These are phyloP conservation scores for Cladosporium colombiae DNA, from an alignment of 2,329 filamentous ascomycete species.

Conservation along the genomic window DNA sequence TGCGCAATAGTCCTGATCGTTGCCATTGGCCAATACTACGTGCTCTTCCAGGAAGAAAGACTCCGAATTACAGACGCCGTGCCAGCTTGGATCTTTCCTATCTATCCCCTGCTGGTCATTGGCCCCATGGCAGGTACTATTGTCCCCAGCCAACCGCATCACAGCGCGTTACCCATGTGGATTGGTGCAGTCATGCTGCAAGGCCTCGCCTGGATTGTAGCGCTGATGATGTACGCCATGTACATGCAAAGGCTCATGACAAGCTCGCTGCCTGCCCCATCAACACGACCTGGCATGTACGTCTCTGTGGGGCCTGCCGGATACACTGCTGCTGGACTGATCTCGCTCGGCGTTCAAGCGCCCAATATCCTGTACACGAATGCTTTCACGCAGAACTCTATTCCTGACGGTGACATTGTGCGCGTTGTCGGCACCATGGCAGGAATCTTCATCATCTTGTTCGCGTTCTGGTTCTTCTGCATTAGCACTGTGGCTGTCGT, in stretches of 20 bases:
- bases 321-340: conserved; percentile 32
- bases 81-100: conserved; percentile 37
- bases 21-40: conserved; percentile 58
- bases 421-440: conserved; percentile 30
- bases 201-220: conserved; percentile 50
- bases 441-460: conserved; percentile 51
- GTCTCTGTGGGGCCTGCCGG: conserved; percentile 51
- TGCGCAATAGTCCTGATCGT: conserved; percentile 59
- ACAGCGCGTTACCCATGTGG: conserved; percentile 43
- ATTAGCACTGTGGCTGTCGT: conserved; percentile 28
- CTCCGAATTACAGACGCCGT: conserved; percentile 31
- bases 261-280: conserved; percentile 45
- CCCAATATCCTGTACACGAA: conserved; percentile 12
- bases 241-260: conserved; percentile 45
- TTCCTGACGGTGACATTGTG: conserved; percentile 27
- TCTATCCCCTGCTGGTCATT: conserved; percentile 41
- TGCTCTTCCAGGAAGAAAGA: conserved; percentile 23
- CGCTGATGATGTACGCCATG: conserved; percentile 47
- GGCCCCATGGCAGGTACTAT: conserved; percentile 42
- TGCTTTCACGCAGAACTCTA: conserved; percentile 19
- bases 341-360: conserved; percentile 25
- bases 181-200: conserved; percentile 48
- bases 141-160: conserved; percentile 33
- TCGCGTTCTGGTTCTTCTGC: conserved; percentile 51
- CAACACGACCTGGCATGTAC: conserved; percentile 51